Conservation (phyloP, 2,329 filamentous ascomycete genomes). For the Fusarium annulatum region DNA sequence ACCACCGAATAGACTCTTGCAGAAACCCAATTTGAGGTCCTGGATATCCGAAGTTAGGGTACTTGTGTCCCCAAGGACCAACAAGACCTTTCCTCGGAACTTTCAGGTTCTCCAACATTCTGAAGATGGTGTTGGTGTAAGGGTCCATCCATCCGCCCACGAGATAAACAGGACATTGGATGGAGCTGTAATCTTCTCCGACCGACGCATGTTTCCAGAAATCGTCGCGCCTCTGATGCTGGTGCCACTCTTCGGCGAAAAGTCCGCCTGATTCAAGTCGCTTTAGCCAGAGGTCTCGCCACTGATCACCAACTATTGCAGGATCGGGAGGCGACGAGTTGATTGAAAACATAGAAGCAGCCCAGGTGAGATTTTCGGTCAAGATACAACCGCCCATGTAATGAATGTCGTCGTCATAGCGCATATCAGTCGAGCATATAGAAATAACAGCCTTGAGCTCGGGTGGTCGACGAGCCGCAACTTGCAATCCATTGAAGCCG, state of each 20-base stretch:
- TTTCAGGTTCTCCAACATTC: background rate
- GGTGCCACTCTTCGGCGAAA: constrained; percentile 2
- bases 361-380: constrained; percentile 8
- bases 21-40: constrained; percentile 4
- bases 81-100: constrained; percentile 10
- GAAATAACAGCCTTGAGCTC: constrained; percentile 9
- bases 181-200: background rate
- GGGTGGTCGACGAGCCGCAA: background rate
- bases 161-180: background rate
- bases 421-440: background rate
- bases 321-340: constrained; percentile 10
- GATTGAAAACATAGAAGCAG: constrained; percentile 6
- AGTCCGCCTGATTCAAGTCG: constrained; percentile 1
- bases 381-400: constrained; percentile 11
- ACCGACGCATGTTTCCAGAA: constrained; percentile 11
- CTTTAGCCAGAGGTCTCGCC: background rate
- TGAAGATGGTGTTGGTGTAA: constrained; percentile 15
- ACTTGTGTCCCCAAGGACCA: constrained; percentile 6
- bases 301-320: background rate
- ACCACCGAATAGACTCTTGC: background rate
- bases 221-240: background rate
- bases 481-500: constrained; percentile 7
- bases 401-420: constrained; percentile 12
- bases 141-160: constrained; percentile 14
- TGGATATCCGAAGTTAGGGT: constrained; percentile 5